phyloP scores from a whole-genome alignment of 331 rosid genomes.

The Telfairia occidentalis region DNA sequence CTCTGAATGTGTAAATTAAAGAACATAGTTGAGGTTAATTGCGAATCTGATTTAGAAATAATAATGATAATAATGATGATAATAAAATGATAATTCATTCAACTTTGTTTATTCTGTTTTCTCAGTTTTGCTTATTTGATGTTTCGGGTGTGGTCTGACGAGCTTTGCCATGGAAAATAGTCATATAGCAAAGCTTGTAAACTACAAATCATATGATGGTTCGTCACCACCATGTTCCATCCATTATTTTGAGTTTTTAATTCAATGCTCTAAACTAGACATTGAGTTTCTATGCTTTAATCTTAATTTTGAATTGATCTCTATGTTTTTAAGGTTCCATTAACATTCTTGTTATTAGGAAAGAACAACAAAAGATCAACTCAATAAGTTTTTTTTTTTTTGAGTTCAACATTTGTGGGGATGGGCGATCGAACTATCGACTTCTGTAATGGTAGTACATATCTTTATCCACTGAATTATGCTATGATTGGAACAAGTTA shows the following conservation, averaged over 20 bases:
- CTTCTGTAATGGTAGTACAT: too few relatives aligned
- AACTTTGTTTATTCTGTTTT: background rate
- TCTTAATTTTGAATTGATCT: too few relatives aligned
- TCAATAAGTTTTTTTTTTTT: too few relatives aligned
- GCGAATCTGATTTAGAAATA: background rate
- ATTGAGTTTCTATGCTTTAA: too few relatives aligned
- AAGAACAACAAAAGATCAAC: too few relatives aligned
- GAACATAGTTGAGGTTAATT: background rate
- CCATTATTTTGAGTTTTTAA: background rate
- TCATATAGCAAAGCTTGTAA: background rate
- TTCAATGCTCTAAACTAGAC: too few relatives aligned
- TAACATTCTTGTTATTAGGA: too few relatives aligned
- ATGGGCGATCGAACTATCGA: too few relatives aligned
- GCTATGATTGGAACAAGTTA: too few relatives aligned
- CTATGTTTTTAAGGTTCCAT: too few relatives aligned
- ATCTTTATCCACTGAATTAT: too few relatives aligned
- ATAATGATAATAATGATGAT: background rate
- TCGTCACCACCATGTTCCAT: background rate
- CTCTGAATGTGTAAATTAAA: conserved; percentile 19
- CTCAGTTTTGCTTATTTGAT: background rate
- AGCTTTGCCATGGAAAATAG: background rate
- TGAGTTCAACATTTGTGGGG: too few relatives aligned
- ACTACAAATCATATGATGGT: background rate
- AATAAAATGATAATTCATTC: background rate
- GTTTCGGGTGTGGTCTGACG: background rate